Base-by-base conservation (phyloP, 495 filamentous ascomycete species). In the Neurospora sp. region DNA sequence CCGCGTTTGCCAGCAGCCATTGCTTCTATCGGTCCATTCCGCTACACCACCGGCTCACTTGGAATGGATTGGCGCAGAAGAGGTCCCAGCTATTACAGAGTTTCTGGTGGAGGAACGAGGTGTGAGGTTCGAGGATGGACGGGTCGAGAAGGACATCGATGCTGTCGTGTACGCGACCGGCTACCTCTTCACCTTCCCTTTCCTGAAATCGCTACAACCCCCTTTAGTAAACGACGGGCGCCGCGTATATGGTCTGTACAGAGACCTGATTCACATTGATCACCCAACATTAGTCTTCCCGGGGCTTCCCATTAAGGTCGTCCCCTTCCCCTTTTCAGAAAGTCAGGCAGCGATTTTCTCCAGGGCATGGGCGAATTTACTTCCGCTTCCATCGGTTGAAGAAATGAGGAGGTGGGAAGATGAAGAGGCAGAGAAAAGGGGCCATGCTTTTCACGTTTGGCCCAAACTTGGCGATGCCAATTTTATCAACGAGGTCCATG, bases 281-380 rank as follows among this genome's bases (percentile, higher is more conserved):
- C 87, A 92, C 70, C 93, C 94, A 4, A 95, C 93, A 0, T 83
- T 99, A 5, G 91, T 89, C 3, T 94, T 97, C 75, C 85, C 91
- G 0, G 91, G 87, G 0, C 82, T 98, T 27, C 88, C 90, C 4
- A 91, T 93, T 74, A 91, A 92, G 74, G 88, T 97, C 12, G 90
- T 96, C 35, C 94, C 95, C 3, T 97, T 97, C 77, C 90, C 92
- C 4, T 77, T 94, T 7, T 84, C 89, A 1, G 92, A 97, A 78
- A 88, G 86, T n/a, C 94, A 97, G 78, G 90, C 89, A 4, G 90
- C 93, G 11, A 85, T 92, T 3, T 86, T 97, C 72, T 89, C 93
- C 14, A 87, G 93, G 5, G 87, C 93, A 3, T 97, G 90, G 89
- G 88, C 92, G 0, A 88, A 89, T 39, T 81, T 89, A 0, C 84